Evolutionary conservation across 1,139 yeast genomes (phyloP), one percentile per base, ranked within the genome.

Genomic region (Eremothecium sinecaudum): DNA sequence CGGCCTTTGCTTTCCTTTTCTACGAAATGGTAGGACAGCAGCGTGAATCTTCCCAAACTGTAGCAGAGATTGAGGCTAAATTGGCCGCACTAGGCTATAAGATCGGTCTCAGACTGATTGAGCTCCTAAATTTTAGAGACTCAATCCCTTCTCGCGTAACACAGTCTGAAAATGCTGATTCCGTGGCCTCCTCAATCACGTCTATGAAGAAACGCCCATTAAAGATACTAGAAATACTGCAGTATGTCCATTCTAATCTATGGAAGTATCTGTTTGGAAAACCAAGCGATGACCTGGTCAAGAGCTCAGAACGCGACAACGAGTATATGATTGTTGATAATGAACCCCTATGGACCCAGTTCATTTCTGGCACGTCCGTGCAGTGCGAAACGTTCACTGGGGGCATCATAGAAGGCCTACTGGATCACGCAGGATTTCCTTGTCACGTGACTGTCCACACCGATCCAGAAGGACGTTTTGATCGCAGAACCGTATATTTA

Each of bases 321-420:
- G 96, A 90, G 57, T 92, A 73, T 51, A 76, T 75, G 84, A 83
- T 92, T 40, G 78, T 79, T 14, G 98, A 90, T 54, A 76, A 81
- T 48, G 61, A 70, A 17, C 98, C 98, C 3, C 50, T 80, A 36
- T 68, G 87, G 33, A 71, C 90, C 8, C 78, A 74, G 47, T 90
- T 73, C 54, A 77, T 90, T 17, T 87, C 95, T 0, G 82, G 81
- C 50, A 51, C 52, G 4, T 37, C 37, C n/a, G 38, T 41, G 20
- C 48, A 55, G 16, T 49, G 58, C 30, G 55, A 55, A 29, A 52
- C 47, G 28, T 55, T 53, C 37, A 73, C 80, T 2, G 96, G 96
- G 1, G 98, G 98, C 0, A 73, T 90, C 18, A 72, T 90, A 18
- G 95, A 87, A 55, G 97, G 96, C 0, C 79, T 90, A 1, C 63